These are phyloP conservation scores for Calonectria fujianensis DNA, from an alignment of 2,329 filamentous ascomycete genomes.

Conservation along the genomic window DNA sequence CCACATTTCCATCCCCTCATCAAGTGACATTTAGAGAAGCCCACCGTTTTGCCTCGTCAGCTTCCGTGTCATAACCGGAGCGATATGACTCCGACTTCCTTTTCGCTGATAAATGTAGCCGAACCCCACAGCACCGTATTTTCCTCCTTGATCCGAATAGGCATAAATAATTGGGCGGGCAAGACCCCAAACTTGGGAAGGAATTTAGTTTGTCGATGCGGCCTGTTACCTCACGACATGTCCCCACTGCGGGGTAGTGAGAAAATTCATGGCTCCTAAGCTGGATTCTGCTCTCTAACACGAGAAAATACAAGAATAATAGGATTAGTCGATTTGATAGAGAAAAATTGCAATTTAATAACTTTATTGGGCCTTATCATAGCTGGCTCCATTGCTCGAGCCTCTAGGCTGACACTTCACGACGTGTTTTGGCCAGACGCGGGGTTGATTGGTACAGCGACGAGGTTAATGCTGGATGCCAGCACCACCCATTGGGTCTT, in stretches of 20 bases:
- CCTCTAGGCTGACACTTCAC: background rate
- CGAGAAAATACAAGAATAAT: background rate
- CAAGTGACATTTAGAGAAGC: background rate
- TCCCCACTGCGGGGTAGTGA: conserved; percentile 16
- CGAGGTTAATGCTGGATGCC: background rate
- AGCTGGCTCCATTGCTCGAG: no score
- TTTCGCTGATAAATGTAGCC: background rate
- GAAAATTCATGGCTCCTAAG: background rate
- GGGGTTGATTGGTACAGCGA: background rate
- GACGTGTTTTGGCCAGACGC: background rate
- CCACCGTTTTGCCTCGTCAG: background rate
- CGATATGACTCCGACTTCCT: background rate
- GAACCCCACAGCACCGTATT: background rate
- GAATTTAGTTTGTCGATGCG: background rate
- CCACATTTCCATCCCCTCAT: background rate
- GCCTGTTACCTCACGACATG: background rate
- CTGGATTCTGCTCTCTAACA: background rate
- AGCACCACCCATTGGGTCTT: background rate
- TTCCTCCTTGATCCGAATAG: background rate
- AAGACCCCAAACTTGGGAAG: background rate
- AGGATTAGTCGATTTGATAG: background rate
- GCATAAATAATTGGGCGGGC: background rate
- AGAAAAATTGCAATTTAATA: background rate
- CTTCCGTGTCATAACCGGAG: background rate
- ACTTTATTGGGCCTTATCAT: background rate